Evolutionary conservation across 179 eudicot genomes (phyloP), one percentile per base, ranked within the genome.

Genomic region (Patellifolia procumbens): DNA sequence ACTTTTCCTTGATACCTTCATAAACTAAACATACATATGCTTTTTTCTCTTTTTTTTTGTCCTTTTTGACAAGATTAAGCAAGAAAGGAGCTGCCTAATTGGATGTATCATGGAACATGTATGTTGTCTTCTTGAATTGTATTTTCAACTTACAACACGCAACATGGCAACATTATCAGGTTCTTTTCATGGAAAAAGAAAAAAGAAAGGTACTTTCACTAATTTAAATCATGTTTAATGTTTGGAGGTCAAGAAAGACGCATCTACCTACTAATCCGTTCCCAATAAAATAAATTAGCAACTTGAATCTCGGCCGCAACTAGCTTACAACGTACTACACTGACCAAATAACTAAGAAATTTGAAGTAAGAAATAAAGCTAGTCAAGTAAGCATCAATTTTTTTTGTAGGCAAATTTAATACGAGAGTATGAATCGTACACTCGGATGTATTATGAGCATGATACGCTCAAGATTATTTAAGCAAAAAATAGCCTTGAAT

Each of bases 91-190:
- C 34, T 1, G 24, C 11, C 12, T 32, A 34, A 19, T 16, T 62
- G 67, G 43, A 62, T 32, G 12, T 15, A 17, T 32, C 67, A 62
- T 62, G 42, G 42, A 62, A 62, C 42, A 62, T 32, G 67, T 34
- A 34, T 62, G 24, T 62, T 62, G 22, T 19, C 45, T 62, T 62
- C 43, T 34, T 62, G 5, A 32, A 62, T 62, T 62, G 4, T 5
- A 32, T 32, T 7, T 34, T 62, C 22, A 17, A 60, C 24, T 32
- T 8, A 16, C 1, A 31, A 62, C 67, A 32, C 24, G 24, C 7
- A 29, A 61, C 66, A 31, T 32, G 66, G 39, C 42, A 62, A 62
- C 67, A 62, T 62, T 61, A 12, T 34, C 42, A 62, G 67, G 67
- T 17, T 34, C 43, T 62, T 62, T 62, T 62, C 67, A 62, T 62